Evolutionary conservation across 1,284 basidiomycete species (phyloP), one percentile per base, ranked within the genome.

Genomic region (Cryptococcus amylolentus): DNA sequence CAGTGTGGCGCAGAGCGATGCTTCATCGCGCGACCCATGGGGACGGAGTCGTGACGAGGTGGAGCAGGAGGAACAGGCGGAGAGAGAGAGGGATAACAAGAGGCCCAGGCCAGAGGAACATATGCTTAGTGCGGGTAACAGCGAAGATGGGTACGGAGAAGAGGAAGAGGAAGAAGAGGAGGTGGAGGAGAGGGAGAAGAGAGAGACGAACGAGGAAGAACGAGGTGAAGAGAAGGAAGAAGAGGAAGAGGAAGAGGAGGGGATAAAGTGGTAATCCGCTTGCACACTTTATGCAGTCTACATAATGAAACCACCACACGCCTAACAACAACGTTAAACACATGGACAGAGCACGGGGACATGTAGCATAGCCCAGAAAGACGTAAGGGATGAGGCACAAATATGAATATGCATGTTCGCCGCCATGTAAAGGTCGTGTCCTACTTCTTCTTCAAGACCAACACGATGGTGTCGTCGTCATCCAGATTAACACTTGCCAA

Each of bases 401-500:
- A 23, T 26, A 28, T 28, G 23, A 4, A 47, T n/a, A 7, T 39
- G 49, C 49, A 23, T 50, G 39, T 20, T 14, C 7, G 16, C 35
- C 27, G 16, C 28, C 31, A 27, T 35, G 27, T n/a, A 2, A 27
- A 50, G n/a, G 42, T 13, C 23, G 27, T 20, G 18, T 9, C 18
- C 61, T 69, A 75, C 66, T 81, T 81, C 64, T 90, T 88, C 66
- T 86, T 84, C 47, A 95, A 80, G 58, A 83, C 86, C 63, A 94
- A 81, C 23, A 85, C 82, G 23, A 96, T 73, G 54, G 84, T 57
- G 71, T 95, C 92, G 63, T 91, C 92, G 60, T 92, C 89, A 72
- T 92, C 91, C 64, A 96, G 71, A 71, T 96, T 96, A 70, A 90
- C 88, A 63, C 81, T 84, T 27, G 91, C 92, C 63, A 96, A 84